Evolutionary conservation across 495 filamentous ascomycete genomes (phyloP), one percentile per base, ranked within the genome.

Genomic region (Aspergillus cavernicola): DNA sequence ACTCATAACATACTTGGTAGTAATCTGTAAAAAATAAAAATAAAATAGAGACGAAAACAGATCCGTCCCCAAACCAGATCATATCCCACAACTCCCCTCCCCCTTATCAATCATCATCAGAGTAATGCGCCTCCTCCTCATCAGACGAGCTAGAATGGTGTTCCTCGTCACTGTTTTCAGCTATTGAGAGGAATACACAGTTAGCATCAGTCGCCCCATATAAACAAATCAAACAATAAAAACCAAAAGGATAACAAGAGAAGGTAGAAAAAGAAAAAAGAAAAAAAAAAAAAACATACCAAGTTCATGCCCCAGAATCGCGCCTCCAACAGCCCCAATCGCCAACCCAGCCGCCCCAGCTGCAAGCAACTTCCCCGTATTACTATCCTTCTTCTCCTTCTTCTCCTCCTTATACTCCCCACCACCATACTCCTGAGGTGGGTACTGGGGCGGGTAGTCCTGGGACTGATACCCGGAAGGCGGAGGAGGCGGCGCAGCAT

Each of bases 281-380:
- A n/a, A n/a, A 32, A 18, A 12, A 16, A 16, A 12, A 6, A 19
- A 12, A 31, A 50, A 69, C 74, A 45, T 68, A 83, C 80, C 62
- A 12, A 80, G 58, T 19, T 78, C 80, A 57, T 83, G 71, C 16
- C 71, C 77, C 32, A 85, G 55, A 15, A 84, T 53, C 2, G 80
- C 84, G 16, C 82, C 82, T 18, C 72, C 82, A 42, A 79, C 63
- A 40, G 73, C 74, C 50, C 82, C 83, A 6, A 79, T 70, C 0
- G 79, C 83, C 35, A 83, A 56, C 41, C 80, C 83, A 31, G 74
- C 79, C 3, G 75, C 80, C 11, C 74, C 82, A 19, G 69, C 77
- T 28, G 73, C 68, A 2, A 83, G 35, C 47, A 79, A 66, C 43
- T 74, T 73, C 33, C 72, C 70, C 29, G 59, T 51, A 33, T 68